Base-by-base conservation (phyloP, 2,329 filamentous ascomycete genomes). In the Fusarium odoratissimum region DNA sequence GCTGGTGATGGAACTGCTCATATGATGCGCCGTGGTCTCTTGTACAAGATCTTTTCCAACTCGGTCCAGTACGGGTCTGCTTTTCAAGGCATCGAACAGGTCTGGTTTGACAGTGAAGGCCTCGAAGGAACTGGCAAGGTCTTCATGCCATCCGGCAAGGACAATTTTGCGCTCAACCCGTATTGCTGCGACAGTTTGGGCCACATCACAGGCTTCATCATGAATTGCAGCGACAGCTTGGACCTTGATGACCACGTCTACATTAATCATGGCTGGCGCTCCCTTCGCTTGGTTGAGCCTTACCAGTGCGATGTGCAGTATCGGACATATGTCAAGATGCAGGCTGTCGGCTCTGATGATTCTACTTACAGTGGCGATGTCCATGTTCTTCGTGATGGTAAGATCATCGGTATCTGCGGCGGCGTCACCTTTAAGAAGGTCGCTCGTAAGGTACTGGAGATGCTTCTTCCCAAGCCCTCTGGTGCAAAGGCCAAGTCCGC, bases 21-120 rank as follows among this genome's bases (percentile, higher is more conserved):
- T 3, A 67, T 66, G 12, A 49, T 80, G 51, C 74, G 75, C 8
- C 68, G 66, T 19, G 59, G 64, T 21, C 73, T 80, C 42, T 42
- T 78, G 8, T 96, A 96, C 87, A 95, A 95, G 83, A 87, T 90
- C 2, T 89, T 90, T 74, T 59, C 71, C 13, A 76, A 80, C 16
- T 85, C 91, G 1, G 89, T 91, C 10, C 87, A 90, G 75, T 91
- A 90, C 69, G 82, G 84, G 21, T 79, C 77, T 13, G 83, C 83
- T 41, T 91, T 88, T 77, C 84, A 83, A 58, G 89, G 88, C 30
- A 90, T 91, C 82, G 84, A 90, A 42, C 87, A 89, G 60, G 87
- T 91, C 11, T 84, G 90, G 40, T 82, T 91, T 5, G 67, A 75
- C 37, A 76, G 71, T 10, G 55, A 73, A 4, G 71, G 74, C 2